phyloP scores from a whole-genome alignment of 164 flowering plant species.

The Piper longum region DNA sequence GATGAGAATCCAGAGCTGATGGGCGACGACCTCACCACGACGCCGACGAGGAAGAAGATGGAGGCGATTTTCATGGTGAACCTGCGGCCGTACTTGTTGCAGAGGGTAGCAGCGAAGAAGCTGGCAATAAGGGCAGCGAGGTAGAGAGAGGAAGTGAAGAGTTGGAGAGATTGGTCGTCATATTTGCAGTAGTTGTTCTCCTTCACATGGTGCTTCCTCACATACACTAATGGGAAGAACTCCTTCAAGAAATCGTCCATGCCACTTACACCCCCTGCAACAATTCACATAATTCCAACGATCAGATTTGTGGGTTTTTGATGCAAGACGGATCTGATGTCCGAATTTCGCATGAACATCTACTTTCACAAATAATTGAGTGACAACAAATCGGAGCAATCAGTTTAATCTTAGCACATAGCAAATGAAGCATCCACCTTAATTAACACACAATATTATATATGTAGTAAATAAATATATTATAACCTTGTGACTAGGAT shows the following conservation, averaged over 20 bases:
- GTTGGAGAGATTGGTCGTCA: constrained; percentile 40
- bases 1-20: constrained; percentile 23
- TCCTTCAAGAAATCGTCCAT: constrained; percentile 58
- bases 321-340: no score
- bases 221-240: constrained; percentile 42
- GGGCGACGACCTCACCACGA: constrained; percentile 17
- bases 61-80: constrained; percentile 43
- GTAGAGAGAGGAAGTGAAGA: constrained; percentile 70
- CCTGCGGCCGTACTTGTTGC: constrained; percentile 31
- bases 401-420: no score
- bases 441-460: no score
- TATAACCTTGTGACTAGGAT: no score
- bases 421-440: no score
- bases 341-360: no score
- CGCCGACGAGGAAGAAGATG: constrained; percentile 35
- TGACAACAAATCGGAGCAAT: no score
- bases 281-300: no score
- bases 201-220: constrained; percentile 20
- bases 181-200: constrained; percentile 63
- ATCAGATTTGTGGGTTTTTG: neutral
- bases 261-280: constrained; percentile 48
- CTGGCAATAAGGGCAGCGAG: constrained; percentile 49
- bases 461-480: no score
- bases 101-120: constrained; percentile 34
- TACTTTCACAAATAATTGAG: no score